phyloP scores from a whole-genome alignment of 2,329 filamentous ascomycete genomes.

The Colletotrichum melonis region DNA sequence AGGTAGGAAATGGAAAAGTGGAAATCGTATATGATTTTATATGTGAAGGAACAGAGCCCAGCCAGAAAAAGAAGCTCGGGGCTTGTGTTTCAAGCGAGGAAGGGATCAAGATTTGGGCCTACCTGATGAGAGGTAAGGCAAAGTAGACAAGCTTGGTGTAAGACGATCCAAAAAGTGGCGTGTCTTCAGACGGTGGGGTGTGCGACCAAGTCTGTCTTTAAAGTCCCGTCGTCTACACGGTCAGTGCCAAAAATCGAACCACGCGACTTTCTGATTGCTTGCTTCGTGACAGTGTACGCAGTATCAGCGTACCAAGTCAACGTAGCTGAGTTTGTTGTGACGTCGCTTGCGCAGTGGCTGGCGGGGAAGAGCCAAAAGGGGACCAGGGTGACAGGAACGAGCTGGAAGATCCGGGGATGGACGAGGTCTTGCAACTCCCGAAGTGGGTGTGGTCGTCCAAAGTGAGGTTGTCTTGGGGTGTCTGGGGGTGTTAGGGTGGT shows the following conservation, averaged over 20 bases:
- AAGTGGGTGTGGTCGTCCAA: not conserved
- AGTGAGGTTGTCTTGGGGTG: not conserved
- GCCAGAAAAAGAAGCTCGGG: conserved; percentile 12
- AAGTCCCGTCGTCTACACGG: not conserved
- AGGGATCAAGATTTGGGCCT: not conserved
- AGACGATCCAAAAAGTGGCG: not conserved
- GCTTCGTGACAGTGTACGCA: not conserved
- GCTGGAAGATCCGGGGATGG: conserved; percentile 19
- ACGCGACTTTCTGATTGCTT: not conserved
- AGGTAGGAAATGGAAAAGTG: not conserved
- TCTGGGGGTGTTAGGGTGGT: not conserved
- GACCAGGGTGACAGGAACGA: not conserved
- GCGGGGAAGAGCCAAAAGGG: not conserved
- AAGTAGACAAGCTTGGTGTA: conserved; percentile 1
- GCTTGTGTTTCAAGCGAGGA: conserved; percentile 18
- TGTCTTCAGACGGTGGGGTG: not conserved
- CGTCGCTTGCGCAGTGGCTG: conserved; percentile 8
- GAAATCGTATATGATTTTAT: not conserved
- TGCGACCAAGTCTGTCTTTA: not conserved
- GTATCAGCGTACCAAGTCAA: not conserved
- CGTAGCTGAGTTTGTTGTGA: conserved; percentile 1
- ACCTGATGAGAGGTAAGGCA: conserved; percentile 3
- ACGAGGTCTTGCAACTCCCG: not conserved
- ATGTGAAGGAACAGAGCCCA: not conserved
- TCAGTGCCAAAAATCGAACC: not conserved